Conservation (phyloP, 495 filamentous ascomycete species). For the Trichoderma erinaceum region DNA sequence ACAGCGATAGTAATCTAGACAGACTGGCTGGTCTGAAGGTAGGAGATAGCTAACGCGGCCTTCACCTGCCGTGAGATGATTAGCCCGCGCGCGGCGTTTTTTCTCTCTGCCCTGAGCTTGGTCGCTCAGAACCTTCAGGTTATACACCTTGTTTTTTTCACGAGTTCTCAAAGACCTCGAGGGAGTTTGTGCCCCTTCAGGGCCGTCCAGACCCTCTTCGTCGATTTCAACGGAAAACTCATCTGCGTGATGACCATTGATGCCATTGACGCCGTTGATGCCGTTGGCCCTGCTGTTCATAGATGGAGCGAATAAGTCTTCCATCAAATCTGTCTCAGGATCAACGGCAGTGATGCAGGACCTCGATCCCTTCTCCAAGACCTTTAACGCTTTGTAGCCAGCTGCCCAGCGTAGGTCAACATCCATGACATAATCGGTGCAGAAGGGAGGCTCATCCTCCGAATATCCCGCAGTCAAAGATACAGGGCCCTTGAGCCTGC, state of each 20-base stretch:
- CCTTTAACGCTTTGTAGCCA: conserved; percentile 20
- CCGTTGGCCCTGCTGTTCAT: conserved; percentile 25
- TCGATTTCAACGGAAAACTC: conserved; percentile 24
- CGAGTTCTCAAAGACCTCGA: conserved; percentile 30
- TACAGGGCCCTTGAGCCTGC: conserved; percentile 31
- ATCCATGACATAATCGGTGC: conserved; percentile 38
- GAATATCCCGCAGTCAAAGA: conserved; percentile 34
- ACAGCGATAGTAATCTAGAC: conserved; percentile 38
- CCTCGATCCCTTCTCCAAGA: conserved; percentile 26
- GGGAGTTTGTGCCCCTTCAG: conserved; percentile 19
- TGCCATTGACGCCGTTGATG: conserved; percentile 16
- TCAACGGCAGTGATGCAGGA: conserved; percentile 28
- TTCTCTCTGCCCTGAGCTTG: conserved; percentile 41
- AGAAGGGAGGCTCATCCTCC: conserved; percentile 19
- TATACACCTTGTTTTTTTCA: conserved; percentile 44
- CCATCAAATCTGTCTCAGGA: conserved; percentile 23
- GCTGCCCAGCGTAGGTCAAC: conserved; percentile 43
- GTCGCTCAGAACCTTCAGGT: conserved; percentile 44
- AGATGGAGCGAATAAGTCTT: conserved; percentile 18
- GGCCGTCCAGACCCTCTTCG: conserved; percentile 27
- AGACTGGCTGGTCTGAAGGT: conserved; percentile 36
- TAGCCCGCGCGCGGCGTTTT: conserved; percentile 35
- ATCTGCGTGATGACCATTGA: conserved; percentile 9
- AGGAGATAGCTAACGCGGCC: conserved; percentile 38
- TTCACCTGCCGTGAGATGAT: conserved; percentile 25